Percentiles rank a stretch among this genome's conserved stretches.
Conservation (phyloP, 2,329 filamentous ascomycete species). For the Pezicula rhizophila region DNA sequence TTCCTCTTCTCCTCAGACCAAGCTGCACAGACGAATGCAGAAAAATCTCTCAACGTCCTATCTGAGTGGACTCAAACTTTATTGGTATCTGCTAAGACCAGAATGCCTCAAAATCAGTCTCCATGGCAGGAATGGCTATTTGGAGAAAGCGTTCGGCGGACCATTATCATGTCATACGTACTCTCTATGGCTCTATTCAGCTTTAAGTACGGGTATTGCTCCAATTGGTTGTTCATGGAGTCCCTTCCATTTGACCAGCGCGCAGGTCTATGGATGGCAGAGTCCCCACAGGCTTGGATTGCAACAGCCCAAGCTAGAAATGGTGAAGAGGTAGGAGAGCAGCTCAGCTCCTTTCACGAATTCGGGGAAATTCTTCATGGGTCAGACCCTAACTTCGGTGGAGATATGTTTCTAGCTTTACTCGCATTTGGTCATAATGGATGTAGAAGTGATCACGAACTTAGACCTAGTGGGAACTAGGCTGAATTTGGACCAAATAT, state of each 20-base stretch:
- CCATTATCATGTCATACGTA: constrained; percentile 7
- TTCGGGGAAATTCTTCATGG: constrained; percentile 2
- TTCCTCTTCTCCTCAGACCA: constrained; percentile 1
- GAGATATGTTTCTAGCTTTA: constrained; percentile 5
- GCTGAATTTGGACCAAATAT: constrained; percentile 1
- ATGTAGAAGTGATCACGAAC: neutral
- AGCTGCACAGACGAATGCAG: constrained; percentile 1
- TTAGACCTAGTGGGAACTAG: constrained; percentile 5
- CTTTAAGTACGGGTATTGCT: constrained; percentile 9
- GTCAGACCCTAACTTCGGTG: constrained; percentile 1
- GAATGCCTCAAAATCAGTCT: constrained; percentile 5
- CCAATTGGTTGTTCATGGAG: constrained; percentile 9
- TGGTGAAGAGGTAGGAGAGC: constrained; percentile 5
- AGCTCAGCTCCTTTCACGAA: constrained; percentile 4
- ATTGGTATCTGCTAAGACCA: constrained; percentile 2
- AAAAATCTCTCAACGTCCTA: constrained; percentile 2
- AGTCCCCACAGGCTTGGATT: constrained; percentile 9
- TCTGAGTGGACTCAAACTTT: constrained; percentile 8
- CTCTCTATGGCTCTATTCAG: constrained; percentile 2
- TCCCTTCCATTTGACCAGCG: constrained; percentile 9
- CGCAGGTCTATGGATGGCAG: constrained; percentile 8
- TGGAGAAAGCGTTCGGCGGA: constrained; percentile 8
- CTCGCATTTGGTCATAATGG: constrained; percentile 4
- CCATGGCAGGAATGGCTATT: constrained; percentile 9
- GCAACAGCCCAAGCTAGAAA: constrained; percentile 3